Evolutionary conservation across 2,329 filamentous ascomycete species (phyloP), one percentile per base, ranked within the genome.

Genomic region (Tolypocladium guangdongense): DNA sequence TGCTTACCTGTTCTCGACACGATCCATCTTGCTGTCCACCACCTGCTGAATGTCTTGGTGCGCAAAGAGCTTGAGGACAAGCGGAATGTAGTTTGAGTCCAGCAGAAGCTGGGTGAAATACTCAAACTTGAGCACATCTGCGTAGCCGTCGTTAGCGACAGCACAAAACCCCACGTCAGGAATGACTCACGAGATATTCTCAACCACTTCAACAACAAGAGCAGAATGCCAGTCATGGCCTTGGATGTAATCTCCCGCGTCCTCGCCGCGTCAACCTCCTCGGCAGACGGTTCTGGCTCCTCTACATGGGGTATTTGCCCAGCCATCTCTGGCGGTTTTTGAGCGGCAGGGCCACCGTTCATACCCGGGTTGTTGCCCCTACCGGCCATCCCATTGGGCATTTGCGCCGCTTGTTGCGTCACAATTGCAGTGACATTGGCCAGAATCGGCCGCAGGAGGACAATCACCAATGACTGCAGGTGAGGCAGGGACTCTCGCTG

Each of bases 161-260:
- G 20, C 8, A 22, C 35, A 16, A 38, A 16, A 16, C 7, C 7
- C 41, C 24, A n/a, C 10, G 14, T 8, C n/a, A 8, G 8, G 18
- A 12, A 14, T 11, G 2, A 66, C 88, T 75, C 75, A 95, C 90
- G 93, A 54, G 90, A 96, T 52, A 95, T 76, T 67, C 96, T 95
- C 62, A 97, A 86, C 93, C 93, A 99, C 70, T 97, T 99, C 56
- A 97, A 67, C 46, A 97, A 71, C n/a, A 96, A 74, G 32, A 99
- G 74, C 32, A 99, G 72, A 53, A 90, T 87, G 1, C 88, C 91
- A n/a, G 90, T 93, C 24, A 96, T 86, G 0, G 92, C 92, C 69
- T 97, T 97, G 30, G 86, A 83, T 14, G 87, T 87, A 51, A 99
- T 91, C 68, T 99, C 93, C 53, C 92, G 82, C 18, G 83, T 84